phyloP scores from a whole-genome alignment of 352 stramenopile species.

The Phytophthora meadii region DNA sequence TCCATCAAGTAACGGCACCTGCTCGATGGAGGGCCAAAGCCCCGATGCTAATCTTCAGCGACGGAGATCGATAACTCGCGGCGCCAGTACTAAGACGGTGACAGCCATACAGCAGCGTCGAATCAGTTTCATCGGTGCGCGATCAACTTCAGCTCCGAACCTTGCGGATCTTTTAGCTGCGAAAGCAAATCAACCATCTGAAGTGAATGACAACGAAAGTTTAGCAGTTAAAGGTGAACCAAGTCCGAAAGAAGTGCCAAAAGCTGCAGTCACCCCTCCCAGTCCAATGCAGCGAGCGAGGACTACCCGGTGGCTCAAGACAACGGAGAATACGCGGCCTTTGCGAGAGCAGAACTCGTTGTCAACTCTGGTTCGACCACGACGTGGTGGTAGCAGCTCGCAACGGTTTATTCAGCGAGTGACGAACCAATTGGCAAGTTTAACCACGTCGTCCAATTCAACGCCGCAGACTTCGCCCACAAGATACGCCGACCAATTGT shows the following conservation, averaged over 20 bases:
- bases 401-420: constrained; percentile 37
- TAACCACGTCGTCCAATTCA: constrained; percentile 21
- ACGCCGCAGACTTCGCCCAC: constrained; percentile 23
- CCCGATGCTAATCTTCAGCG: neutral
- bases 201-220: neutral
- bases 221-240: neutral
- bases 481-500: constrained; percentile 36
- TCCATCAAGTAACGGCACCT: neutral
- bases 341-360: constrained; percentile 14
- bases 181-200: neutral
- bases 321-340: constrained; percentile 20
- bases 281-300: constrained; percentile 24
- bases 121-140: constrained; percentile 14
- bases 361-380: constrained; percentile 11
- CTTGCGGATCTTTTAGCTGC: constrained; percentile 18
- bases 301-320: constrained; percentile 32
- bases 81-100: neutral
- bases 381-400: constrained; percentile 20
- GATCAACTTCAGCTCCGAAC: constrained; percentile 31
- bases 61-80: too few species aligned
- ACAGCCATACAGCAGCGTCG: constrained; percentile 20
- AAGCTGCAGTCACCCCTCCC: constrained; percentile 1
- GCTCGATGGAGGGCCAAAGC: neutral
- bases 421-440: constrained; percentile 36
- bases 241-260: neutral